A percentile compares a stretch with the other conserved stretches of the same genome.
phyloP scores from a whole-genome alignment of 2,329 filamentous ascomycete species.

The Aspergillus vadensis region DNA sequence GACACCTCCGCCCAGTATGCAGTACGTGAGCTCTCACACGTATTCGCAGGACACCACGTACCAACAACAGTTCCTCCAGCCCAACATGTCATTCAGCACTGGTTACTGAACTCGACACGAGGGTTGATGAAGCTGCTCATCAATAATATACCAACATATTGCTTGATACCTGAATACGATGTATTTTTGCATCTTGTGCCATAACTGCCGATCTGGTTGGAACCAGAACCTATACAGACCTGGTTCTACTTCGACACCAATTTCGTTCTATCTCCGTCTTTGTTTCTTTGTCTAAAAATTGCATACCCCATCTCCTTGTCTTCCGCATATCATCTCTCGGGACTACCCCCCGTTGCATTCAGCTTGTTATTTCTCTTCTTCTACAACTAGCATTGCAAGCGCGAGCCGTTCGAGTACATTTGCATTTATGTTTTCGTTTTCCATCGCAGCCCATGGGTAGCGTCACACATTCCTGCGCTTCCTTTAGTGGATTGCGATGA shows the following conservation, averaged over 20 bases:
- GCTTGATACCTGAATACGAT: constrained; percentile 10
- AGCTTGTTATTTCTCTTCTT: constrained; percentile 36
- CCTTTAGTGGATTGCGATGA: constrained; percentile 6
- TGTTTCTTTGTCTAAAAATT: constrained; percentile 34
- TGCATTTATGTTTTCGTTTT: constrained; percentile 25
- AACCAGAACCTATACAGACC: constrained; percentile 6
- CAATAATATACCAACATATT: constrained; percentile 14
- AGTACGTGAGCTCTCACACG: constrained; percentile 39
- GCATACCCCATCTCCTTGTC: constrained; percentile 39
- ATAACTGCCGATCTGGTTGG: constrained; percentile 19
- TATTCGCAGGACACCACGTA: constrained; percentile 41
- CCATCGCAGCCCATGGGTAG: constrained; percentile 16
- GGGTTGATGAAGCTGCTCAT: constrained; percentile 6
- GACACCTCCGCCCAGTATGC: constrained; percentile 38
- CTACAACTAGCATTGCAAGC: constrained; percentile 51
- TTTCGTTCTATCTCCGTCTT: constrained; percentile 10
- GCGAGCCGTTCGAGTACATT: constrained; percentile 43
- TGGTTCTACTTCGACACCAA: constrained; percentile 6
- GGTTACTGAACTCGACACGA: constrained; percentile 29
- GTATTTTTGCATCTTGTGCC: constrained; percentile 16
- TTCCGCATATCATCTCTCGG: constrained; percentile 33
- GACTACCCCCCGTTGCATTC: constrained; percentile 37
- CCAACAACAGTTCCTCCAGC: constrained; percentile 36
- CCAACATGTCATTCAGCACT: constrained; percentile 39
- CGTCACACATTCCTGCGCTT: constrained; percentile 8